These are phyloP conservation scores for Saccharomyces jurei DNA, from an alignment of 805 yeast genomes.

Conservation along the genomic window DNA sequence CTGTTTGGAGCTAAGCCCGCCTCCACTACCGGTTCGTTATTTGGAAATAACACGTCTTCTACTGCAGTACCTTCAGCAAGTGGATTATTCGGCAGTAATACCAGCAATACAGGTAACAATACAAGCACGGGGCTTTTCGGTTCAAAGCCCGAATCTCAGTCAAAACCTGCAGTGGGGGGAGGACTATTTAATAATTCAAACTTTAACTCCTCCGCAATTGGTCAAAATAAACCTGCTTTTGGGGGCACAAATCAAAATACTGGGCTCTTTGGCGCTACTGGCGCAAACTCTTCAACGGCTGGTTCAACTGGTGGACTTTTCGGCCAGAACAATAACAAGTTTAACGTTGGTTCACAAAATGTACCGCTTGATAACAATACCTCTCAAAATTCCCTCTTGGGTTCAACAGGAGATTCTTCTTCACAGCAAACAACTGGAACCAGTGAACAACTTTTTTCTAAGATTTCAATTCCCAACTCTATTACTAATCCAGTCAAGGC, in stretches of 20 bases:
- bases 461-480: conserved; percentile 29
- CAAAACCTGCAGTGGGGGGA: not conserved
- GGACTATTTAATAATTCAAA: conserved; percentile 25
- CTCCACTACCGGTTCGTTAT: conserved; percentile 22
- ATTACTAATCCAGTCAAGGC: conserved; percentile 38
- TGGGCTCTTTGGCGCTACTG: conserved; percentile 31
- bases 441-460: conserved; percentile 53
- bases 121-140: not conserved
- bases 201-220: not conserved
- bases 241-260: conserved; percentile 14
- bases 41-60: not conserved
- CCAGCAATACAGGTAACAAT: not conserved
- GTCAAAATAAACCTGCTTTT: conserved; percentile 30
- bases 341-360: not conserved
- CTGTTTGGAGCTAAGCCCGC: conserved; percentile 16
- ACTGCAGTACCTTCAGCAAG: conserved; percentile 20
- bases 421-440: conserved; percentile 30
- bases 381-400: not conserved
- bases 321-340: conserved; percentile 2
- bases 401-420: conserved; percentile 9
- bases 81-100: conserved; percentile 21
- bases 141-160: not conserved
- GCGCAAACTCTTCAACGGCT: not conserved
- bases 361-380: not conserved
- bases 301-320: conserved; percentile 30